Percentiles rank a stretch among this genome's conserved stretches.
phyloP scores from a whole-genome alignment of 1,284 basidiomycete genomes.

The Pseudozyma hubeiensis region DNA sequence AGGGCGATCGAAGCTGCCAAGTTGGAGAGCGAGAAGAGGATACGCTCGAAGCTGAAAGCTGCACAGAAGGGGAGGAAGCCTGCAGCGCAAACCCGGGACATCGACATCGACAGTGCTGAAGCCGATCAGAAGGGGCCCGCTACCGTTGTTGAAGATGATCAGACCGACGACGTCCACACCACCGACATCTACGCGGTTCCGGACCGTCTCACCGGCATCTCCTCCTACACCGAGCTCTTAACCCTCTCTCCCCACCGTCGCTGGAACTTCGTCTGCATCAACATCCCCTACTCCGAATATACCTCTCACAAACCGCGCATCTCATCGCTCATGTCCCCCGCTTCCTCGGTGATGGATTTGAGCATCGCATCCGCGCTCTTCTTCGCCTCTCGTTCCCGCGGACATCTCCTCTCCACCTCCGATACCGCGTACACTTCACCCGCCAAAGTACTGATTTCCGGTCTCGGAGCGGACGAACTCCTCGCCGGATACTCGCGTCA shows the following conservation, averaged over 20 bases:
- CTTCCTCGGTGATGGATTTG: conserved; percentile 71
- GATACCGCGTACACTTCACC: conserved; percentile 74
- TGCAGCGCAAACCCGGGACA: not conserved
- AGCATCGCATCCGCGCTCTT: conserved; percentile 90
- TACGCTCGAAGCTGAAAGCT: conserved; percentile 6
- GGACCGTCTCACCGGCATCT: conserved; percentile 83
- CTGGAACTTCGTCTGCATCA: conserved; percentile 93
- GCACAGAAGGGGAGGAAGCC: conserved; percentile 4
- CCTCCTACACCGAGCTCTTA: conserved; percentile 81
- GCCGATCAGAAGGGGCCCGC: no score
- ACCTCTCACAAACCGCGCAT: conserved; percentile 13
- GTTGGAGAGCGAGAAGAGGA: conserved; percentile 54
- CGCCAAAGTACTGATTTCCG: conserved; percentile 87
- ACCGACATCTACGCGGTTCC: conserved; percentile 76
- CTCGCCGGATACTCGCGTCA: conserved; percentile 94
- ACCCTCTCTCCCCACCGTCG: conserved; percentile 77
- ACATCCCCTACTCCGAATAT: conserved; percentile 82
- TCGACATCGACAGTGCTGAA: conserved; percentile 18
- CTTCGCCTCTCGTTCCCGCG: conserved; percentile 83
- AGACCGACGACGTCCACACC: not conserved
- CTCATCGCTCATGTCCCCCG: conserved; percentile 50
- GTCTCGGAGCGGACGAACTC: conserved; percentile 93
- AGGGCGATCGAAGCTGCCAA: conserved; percentile 72
- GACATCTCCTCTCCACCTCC: not conserved
- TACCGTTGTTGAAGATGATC: no score